Percentiles rank a stretch among this genome's conserved stretches.
Evolutionary conservation across 2,329 filamentous ascomycete species (phyloP).

Genomic region (Ceratocystis smalleyi): DNA sequence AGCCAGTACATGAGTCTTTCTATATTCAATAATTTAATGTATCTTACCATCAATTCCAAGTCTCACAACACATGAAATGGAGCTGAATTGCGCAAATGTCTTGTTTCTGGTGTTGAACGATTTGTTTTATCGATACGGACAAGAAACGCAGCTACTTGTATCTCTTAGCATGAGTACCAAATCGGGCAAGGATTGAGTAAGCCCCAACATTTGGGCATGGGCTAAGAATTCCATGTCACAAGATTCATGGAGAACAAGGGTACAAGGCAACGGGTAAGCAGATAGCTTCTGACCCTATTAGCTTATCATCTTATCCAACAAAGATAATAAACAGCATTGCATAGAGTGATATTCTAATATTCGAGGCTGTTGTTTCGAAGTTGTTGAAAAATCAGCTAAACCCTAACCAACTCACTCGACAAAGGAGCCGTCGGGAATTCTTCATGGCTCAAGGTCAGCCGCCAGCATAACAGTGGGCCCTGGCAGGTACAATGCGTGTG

Average conservation of each 20-base stretch:
- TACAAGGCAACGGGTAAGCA: neutral
- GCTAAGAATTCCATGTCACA: neutral
- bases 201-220: neutral
- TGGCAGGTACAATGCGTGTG: neutral
- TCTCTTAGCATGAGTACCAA: neutral
- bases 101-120: neutral
- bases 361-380: too few species aligned
- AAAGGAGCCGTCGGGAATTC: constrained; percentile 2
- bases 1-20: too few species aligned
- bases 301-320: too few species aligned
- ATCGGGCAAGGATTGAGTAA: neutral
- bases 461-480: neutral
- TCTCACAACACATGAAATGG: too few species aligned
- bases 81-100: neutral
- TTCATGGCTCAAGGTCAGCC: neutral
- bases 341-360: too few species aligned
- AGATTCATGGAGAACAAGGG: neutral
- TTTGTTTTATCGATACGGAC: neutral
- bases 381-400: neutral
- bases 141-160: neutral
- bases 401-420: neutral
- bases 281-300: too few species aligned
- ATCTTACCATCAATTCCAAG: too few species aligned
- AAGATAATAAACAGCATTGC: too few species aligned
- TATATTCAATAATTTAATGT: too few species aligned